Evolutionary conservation across 2,329 filamentous ascomycete genomes (phyloP), one percentile per base, ranked within the genome.

Genomic region (Exophiala viscosa): DNA sequence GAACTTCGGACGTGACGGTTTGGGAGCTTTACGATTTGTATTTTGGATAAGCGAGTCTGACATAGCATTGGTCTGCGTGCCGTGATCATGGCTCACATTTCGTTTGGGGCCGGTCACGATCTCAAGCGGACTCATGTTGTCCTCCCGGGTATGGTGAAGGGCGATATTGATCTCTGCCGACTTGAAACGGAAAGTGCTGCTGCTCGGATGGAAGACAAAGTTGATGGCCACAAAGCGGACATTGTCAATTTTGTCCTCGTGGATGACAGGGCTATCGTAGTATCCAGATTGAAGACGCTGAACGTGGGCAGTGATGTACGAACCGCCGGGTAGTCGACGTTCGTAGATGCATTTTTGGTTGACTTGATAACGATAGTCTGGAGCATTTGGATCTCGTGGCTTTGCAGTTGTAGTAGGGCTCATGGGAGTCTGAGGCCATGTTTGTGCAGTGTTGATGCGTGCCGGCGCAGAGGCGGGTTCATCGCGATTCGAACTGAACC

Each of bases 281-380:
- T 67, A 73, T 4, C 76, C 76, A 57, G 76, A 73, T 54, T 79
- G 76, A 6, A 79, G 67, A 2, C 76, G 73, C 51, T 76, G 73
- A 8, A 76, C 72, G 54, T 78, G 73, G 0, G 74, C 75, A 0
- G 75, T 76, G 46, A 78, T 70, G 58, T 73, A 78, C 6, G 74
- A 72, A 34, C 74, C 67, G 3, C 76, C 74, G 0, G 74, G 74
- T 11, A 78, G 68, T 17, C 64, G 68, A 15, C 75, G 71, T 60
- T 79, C 76, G 48, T 78, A 78, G 36, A 78, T 70, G 51, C 75
- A 75, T 62, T 69, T 66, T 47, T 68, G 62, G 59, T 75, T 68
- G 45, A 70, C 56, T 35, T 66, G 62, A 28, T 71, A 60, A 17
- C 68, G 67, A 23, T 68, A 65, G 50, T 72, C 66, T 3, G 68